Conservation (phyloP, 163 green algal species). For the Chlamydomonas reinhardtii region DNA sequence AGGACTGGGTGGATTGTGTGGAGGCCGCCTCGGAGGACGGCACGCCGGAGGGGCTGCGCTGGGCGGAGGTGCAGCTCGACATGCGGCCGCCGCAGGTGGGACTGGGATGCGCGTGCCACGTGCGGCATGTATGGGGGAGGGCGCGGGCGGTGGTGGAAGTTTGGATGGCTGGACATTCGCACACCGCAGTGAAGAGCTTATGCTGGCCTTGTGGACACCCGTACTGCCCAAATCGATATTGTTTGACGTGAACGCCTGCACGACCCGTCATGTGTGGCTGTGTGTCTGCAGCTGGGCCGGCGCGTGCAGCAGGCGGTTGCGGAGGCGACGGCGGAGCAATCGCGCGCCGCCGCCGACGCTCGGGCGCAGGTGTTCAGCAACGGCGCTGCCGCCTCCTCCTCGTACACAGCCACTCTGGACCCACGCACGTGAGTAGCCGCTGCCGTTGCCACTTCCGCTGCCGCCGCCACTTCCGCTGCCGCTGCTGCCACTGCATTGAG, state of each 20-base stretch:
- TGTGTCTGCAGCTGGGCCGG: not conserved
- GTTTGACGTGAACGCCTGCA: too few relatives aligned
- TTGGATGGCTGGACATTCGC: too few relatives aligned
- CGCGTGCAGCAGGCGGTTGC: not conserved
- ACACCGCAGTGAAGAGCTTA: too few relatives aligned
- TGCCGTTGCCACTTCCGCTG: too few relatives aligned
- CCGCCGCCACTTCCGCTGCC: too few relatives aligned
- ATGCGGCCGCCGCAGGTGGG: constrained; percentile 7
- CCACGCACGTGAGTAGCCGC: not conserved
- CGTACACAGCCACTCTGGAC: constrained; percentile 10
- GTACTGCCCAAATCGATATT: too few relatives aligned
- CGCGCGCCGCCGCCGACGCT: not conserved
- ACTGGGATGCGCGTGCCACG: too few relatives aligned
- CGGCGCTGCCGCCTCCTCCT: not conserved
- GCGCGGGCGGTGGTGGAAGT: not conserved
- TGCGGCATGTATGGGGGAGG: not conserved
- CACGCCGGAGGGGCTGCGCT: not conserved
- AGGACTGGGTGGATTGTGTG: too few relatives aligned
- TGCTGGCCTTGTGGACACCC: too few relatives aligned
- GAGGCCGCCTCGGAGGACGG: not conserved
- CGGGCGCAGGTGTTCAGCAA: constrained; percentile 22
- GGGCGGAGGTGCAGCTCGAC: not conserved
- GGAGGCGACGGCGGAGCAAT: not conserved
- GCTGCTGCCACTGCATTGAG: not conserved
- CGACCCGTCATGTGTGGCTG: not conserved